These are phyloP conservation scores for Geotrichum citri-aurantii DNA, from an alignment of 1,139 yeast species.

Conservation along the genomic window DNA sequence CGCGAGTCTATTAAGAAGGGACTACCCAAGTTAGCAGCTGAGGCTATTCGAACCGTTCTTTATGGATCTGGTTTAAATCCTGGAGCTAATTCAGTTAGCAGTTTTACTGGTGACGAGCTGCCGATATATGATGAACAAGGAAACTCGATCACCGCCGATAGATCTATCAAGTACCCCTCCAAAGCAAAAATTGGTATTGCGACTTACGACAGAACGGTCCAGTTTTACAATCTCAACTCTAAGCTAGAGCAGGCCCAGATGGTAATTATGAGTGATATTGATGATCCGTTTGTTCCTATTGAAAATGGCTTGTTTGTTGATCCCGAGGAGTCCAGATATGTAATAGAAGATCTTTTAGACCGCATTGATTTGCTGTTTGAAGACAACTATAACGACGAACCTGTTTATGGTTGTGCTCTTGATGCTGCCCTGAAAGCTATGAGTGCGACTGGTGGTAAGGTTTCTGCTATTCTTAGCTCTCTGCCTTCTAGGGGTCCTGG, in stretches of 20 bases:
- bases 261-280: conserved; percentile 63
- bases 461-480: conserved; percentile 59
- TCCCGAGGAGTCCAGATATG: conserved; percentile 56
- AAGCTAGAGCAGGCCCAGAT: conserved; percentile 56
- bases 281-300: conserved; percentile 80
- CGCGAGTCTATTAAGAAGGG: conserved; percentile 58
- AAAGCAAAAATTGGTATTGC: conserved; percentile 60
- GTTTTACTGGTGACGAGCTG: conserved; percentile 22
- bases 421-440: conserved; percentile 65
- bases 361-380: conserved; percentile 49
- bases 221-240: conserved; percentile 65
- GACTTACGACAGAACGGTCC: conserved; percentile 68
- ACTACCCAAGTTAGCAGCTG: conserved; percentile 62
- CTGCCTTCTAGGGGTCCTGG: conserved; percentile 88
- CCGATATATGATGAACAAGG: conserved; percentile 28
- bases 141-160: conserved; percentile 14
- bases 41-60: conserved; percentile 61
- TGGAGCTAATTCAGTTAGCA: conserved; percentile 22
- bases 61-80: conserved; percentile 32
- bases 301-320: conserved; percentile 74
- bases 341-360: conserved; percentile 63
- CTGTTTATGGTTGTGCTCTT: conserved; percentile 76
- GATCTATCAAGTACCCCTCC: conserved; percentile 32
- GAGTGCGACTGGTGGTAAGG: conserved; percentile 74
- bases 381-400: conserved; percentile 51